Conservation (phyloP, 2,329 filamentous ascomycete genomes). For the Paracoccidioides brasiliensis region DNA sequence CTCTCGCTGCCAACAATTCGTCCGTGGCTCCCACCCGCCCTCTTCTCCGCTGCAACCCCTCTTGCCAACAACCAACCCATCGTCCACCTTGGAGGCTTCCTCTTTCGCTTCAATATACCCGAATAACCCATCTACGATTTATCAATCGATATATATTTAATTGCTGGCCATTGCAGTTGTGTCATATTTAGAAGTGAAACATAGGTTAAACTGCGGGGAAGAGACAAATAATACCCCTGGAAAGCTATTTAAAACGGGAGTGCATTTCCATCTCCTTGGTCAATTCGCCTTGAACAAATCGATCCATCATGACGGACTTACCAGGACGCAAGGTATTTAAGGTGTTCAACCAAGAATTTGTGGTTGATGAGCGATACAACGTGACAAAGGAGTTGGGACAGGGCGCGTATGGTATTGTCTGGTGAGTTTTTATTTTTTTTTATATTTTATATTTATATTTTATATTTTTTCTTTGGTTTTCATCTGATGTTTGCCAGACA, state of each 20-base stretch:
- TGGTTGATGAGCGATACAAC: slow-evolving; percentile 95
- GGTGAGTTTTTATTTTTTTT: slow-evolving; percentile 46
- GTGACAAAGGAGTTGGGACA: slow-evolving; percentile 98
- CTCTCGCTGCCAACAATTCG: background rate
- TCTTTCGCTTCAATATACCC: background rate
- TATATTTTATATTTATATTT: background rate
- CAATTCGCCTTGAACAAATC: background rate
- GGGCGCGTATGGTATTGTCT: slow-evolving; percentile 97
- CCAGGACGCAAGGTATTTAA: slow-evolving; percentile 84
- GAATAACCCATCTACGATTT: background rate
- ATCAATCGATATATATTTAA: background rate
- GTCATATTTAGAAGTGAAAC: background rate
- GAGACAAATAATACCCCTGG: background rate
- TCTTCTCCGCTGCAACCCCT: background rate
- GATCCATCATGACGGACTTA: slow-evolving; percentile 42
- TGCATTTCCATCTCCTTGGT: background rate
- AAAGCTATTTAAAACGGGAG: no score
- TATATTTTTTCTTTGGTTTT: background rate
- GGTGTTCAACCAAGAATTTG: slow-evolving; percentile 99
- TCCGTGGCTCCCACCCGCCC: background rate
- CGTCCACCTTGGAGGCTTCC: background rate
- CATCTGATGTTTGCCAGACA: background rate
- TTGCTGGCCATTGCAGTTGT: background rate
- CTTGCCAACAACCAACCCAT: background rate
- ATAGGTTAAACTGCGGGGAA: background rate